Percentiles rank a stretch among this genome's conserved stretches.
Conservation (phyloP, 2,329 filamentous ascomycete genomes). For the Colletotrichum caudatum region DNA sequence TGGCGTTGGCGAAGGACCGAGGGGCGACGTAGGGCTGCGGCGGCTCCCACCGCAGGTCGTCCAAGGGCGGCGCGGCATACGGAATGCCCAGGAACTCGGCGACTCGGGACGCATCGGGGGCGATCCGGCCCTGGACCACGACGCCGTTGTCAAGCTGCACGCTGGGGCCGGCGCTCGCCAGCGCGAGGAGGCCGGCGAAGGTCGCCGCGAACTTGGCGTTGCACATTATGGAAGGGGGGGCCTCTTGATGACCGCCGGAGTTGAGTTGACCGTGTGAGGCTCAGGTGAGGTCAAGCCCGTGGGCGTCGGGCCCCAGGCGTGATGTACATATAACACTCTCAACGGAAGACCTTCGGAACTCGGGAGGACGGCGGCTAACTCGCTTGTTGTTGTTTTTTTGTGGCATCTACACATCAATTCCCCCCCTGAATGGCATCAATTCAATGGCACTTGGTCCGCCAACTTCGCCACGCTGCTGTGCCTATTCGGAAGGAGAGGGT, state of each 20-base stretch:
- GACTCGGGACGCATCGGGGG: constrained; percentile 26
- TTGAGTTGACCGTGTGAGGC: constrained; percentile 10
- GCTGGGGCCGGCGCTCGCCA: constrained; percentile 34
- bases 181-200: constrained; percentile 33
- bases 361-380: background rate
- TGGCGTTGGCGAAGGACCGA: constrained; percentile 2
- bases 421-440: constrained; percentile 7
- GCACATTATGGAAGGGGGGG: constrained; percentile 21
- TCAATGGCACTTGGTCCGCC: constrained; percentile 13
- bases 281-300: background rate
- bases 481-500: constrained; percentile 9
- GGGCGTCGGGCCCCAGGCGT: background rate
- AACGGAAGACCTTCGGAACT: constrained; percentile 12
- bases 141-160: constrained; percentile 32
- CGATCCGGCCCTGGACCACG: constrained; percentile 33
- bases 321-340: background rate
- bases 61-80: constrained; percentile 68
- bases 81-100: constrained; percentile 56
- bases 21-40: constrained; percentile 45
- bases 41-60: constrained; percentile 59
- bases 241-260: constrained; percentile 11
- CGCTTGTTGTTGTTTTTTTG: background rate
- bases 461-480: constrained; percentile 17
- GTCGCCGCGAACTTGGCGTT: constrained; percentile 31
- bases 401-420: background rate